phyloP scores from a whole-genome alignment of 805 yeast species.

The Metschnikowia continentalis region DNA sequence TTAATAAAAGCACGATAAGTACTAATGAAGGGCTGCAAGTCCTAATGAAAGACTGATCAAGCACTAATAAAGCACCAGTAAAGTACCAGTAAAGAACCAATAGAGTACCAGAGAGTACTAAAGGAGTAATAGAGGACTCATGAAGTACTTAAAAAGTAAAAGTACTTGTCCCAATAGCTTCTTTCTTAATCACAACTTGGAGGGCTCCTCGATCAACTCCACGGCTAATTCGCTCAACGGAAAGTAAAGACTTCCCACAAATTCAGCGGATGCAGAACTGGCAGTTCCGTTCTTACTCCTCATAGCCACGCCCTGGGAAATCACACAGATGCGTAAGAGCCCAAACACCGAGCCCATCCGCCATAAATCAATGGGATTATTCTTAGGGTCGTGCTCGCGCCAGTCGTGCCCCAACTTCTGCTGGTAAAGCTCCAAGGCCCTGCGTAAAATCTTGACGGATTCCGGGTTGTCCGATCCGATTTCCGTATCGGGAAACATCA shows the following conservation, averaged over 20 bases:
- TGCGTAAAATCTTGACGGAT: constrained; percentile 18
- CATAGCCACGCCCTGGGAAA: constrained; percentile 60
- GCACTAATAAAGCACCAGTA: too few species aligned
- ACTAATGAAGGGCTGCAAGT: too few species aligned
- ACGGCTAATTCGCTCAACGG: constrained; percentile 29
- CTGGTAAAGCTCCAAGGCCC: constrained; percentile 27
- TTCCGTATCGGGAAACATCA: constrained; percentile 20
- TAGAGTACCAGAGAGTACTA: too few species aligned
- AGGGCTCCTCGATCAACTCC: constrained; percentile 4
- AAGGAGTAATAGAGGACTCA: too few species aligned
- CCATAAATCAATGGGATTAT: constrained; percentile 47
- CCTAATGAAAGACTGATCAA: too few species aligned
- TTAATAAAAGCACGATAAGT: too few species aligned
- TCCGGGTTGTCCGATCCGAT: constrained; percentile 33
- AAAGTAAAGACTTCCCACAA: constrained; percentile 34
- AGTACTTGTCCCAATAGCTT: too few species aligned
- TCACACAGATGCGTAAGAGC: constrained; percentile 50
- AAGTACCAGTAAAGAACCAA: too few species aligned
- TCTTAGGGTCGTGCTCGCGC: constrained; percentile 32
- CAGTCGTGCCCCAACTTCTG: constrained; percentile 23
- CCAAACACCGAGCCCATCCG: constrained; percentile 53
- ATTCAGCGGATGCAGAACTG: constrained; percentile 47
- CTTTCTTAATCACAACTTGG: constrained; percentile 5
- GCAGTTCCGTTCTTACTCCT: constrained; percentile 50
- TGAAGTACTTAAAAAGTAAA: too few species aligned